Evolutionary conservation across 345 rosid genomes (phyloP).

Genomic region (Viola odorata): DNA sequence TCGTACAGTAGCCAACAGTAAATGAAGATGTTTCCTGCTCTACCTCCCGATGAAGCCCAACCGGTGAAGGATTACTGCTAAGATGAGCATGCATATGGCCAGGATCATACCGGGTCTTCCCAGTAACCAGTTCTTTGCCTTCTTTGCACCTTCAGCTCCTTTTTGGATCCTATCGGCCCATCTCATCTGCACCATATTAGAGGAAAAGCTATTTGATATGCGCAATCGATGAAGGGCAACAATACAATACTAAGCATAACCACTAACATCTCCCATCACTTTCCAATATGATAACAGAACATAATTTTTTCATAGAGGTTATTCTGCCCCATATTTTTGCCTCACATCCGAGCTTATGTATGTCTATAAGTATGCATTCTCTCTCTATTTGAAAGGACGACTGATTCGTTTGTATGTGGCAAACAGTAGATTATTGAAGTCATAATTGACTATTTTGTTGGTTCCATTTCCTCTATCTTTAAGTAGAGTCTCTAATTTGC

Average conservation of each 20-base stretch:
- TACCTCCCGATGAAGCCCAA: conserved; percentile 73
- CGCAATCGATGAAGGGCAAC: not conserved
- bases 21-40: not conserved
- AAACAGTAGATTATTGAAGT: no score
- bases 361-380: no score
- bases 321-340: no score
- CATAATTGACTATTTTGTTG: no score
- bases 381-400: no score
- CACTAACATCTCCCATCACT: not conserved
- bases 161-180: conserved; percentile 86
- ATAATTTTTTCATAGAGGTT: no score
- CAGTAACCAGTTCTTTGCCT: conserved; percentile 87
- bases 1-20: no score
- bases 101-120: conserved; percentile 77
- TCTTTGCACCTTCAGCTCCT: conserved; percentile 66
- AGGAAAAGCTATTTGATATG: not conserved
- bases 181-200: conserved; percentile 53
- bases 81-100: conserved; percentile 70
- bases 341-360: no score
- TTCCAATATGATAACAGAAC: no score
- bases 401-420: no score
- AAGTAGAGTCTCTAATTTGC: no score
- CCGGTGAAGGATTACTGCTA: conserved; percentile 77
- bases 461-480: no score
- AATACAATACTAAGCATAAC: not conserved